Base-by-base conservation (phyloP, 2,329 filamentous ascomycete species). In the Cercospora berteroae region DNA sequence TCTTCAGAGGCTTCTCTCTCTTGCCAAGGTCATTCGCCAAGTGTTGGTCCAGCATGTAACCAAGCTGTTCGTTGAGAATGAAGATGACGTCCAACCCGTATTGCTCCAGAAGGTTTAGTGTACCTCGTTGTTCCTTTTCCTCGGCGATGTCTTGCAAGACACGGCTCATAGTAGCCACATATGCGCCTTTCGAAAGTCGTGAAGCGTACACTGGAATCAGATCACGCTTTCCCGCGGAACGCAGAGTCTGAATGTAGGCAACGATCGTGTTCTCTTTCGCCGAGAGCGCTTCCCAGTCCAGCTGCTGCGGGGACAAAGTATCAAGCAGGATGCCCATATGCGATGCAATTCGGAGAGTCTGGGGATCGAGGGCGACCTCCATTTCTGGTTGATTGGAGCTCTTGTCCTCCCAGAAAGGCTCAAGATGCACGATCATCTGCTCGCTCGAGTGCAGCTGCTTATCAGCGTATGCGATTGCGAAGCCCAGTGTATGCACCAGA, bases 121-220 rank as follows among this genome's bases (percentile, higher is more conserved):
- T 87, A 42, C 86, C 83, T 29, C 87, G 79, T 72, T 93, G 89
- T 68, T 90, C 87, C 7, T 87, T 82, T 7, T 83, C 79, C 52
- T 91, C 87, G 29, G 86, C 85, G 64, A 97, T 85, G 56, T 91
- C 87, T 60, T 93, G 89, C 64, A 97, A 81, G 65, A 96, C 90
- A 62, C 88, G 86, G 66, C 90, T 92, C 59, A 99, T 84, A 16
- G 90, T 89, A 64, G 88, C 86, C 72, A 93, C 89, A 69, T 86
- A 85, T 69, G 90, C 85, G 12, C 87, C 82, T 6, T 84, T 81
- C 9, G 87, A 84, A 12, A 99, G 83, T 73, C 92, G 89, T 8
- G 93, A 93, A 69, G 92, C 94, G 78, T 99, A 99, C 0, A 96
- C 82, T 0, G 95, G 94, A 64, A 97, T 90, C 50, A 95, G 81